Conservation (phyloP, 139 green algal species). For the Chlorella sp. region DNA sequence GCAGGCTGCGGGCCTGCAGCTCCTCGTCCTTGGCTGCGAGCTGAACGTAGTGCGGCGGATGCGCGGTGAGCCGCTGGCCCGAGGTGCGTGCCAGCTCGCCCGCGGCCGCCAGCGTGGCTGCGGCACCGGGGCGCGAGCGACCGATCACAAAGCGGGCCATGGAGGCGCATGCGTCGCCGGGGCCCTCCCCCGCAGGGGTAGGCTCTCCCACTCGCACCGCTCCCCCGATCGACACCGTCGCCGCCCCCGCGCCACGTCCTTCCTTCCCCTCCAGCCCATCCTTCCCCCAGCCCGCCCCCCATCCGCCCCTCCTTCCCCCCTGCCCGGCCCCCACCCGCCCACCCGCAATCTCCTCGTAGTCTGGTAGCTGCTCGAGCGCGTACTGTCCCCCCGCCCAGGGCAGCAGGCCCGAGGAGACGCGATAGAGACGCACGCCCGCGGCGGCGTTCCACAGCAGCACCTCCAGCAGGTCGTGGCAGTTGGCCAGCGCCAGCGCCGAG, state of each 20-base stretch:
- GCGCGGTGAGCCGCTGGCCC: slow-evolving; percentile 48
- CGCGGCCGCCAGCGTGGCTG: slow-evolving; percentile 11
- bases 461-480: slow-evolving; percentile 49
- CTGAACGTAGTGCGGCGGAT: slow-evolving; percentile 52
- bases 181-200: too few relatives aligned
- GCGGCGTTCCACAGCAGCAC: slow-evolving; percentile 62
- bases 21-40: slow-evolving; percentile 27
- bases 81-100: slow-evolving; percentile 47
- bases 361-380: slow-evolving; percentile 58
- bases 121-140: too few relatives aligned
- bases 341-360: slow-evolving; percentile 19
- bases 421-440: slow-evolving; percentile 71
- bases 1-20: slow-evolving; percentile 44
- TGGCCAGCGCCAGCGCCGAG: slow-evolving; percentile 56
- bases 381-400: slow-evolving; percentile 61
- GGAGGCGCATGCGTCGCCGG: too few relatives aligned
- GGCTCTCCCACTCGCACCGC: too few relatives aligned
- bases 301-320: too few relatives aligned
- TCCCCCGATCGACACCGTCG: too few relatives aligned
- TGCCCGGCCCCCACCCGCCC: too few relatives aligned
- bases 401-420: slow-evolving; percentile 51
- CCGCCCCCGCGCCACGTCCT: too few relatives aligned
- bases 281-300: too few relatives aligned
- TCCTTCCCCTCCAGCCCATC: too few relatives aligned
- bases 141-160: too few relatives aligned